Evolutionary conservation across 768 basidiomycete species (phyloP), one percentile per base, ranked within the genome.

Genomic region (Rhizopogon roseolus): DNA sequence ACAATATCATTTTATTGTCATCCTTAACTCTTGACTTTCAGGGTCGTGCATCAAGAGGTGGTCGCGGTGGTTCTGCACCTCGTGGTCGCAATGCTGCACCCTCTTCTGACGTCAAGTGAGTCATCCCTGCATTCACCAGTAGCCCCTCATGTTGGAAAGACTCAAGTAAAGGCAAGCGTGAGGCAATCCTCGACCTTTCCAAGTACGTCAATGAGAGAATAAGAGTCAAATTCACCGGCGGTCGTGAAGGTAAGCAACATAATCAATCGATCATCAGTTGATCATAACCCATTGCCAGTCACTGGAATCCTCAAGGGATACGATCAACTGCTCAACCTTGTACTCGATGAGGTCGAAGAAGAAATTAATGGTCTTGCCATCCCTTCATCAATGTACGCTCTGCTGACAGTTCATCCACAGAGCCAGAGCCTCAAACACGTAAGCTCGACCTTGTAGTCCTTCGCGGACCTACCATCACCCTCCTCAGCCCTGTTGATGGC

Each of bases 141-240:
- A 13, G 16, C 49, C 51, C 57, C 62, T 52, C 58, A 38, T 62
- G 52, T 69, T 69, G 65, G 70, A 59, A 55, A 62, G 57, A 62
- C 60, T 59, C 58, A 67, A 69, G 67, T 49, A 69, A 71, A 65
- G 57, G 67, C 41, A 90, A 89, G 68, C 82, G 91, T 41, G 96
- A 98, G 70, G 91, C 93, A 28, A 98, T 98, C 70, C 83, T 98
- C 32, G 94, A 98, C 69, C 84, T 98, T 32, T 84, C 90, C 46
- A 95, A 96, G 70, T 98, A 97, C 63, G 88, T 89, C 50, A 90
- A 96, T 69, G 86, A 94, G 70, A 81, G 84, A 57, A 91, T 99
- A 66, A 76, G 93, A 53, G 94, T 98, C 64, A 98, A 97, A 71
- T 98, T 99, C 66, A 93, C 93, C n/a, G 97, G 97, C 41, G 96